Evolutionary conservation across 2,329 filamentous ascomycete species (phyloP), one percentile per base, ranked within the genome.

Genomic region (Rachicladosporium sp.): DNA sequence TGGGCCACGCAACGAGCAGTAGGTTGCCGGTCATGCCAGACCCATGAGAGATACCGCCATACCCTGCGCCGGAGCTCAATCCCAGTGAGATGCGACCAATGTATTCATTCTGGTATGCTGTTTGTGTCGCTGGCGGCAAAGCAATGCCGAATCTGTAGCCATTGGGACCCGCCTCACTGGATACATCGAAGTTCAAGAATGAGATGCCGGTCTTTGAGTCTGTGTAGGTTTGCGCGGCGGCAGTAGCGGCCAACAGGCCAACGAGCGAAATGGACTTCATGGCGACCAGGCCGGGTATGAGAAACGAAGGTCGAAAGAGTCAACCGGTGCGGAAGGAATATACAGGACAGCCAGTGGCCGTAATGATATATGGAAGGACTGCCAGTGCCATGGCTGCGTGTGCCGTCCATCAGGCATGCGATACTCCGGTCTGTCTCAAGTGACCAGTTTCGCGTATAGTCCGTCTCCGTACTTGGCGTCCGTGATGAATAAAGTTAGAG

Each of bases 11-110:
- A 44, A 76, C 60, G 9, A 80, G 59, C 37, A 80, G 67, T 3
- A 80, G 59, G 29, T 67, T 68, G 46, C 69, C 68, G 5, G 67
- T 70, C 76, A 80, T 80, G 35, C 63, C 61, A 3, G 70, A 68
- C 6, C 67, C 69, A 38, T 78, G 64, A 1, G 70, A 69, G n/a
- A 80, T 50, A 46, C 74, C 74, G 49, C 73, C 71, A 70, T 71
- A 79, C n/a, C 74, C 75, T 13, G 65, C 67, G 2, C 61, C 57
- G 9, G 39, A 29, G 2, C 65, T 63, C 3, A 63, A 45, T 1
- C 35, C 37, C 41, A 65, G 47, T 46, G 76, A 74, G 35, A 78
- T 59, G 36, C 73, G 66, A 31, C 75, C 76, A 41, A 79, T 72
- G 47, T 76, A 78, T 50, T 79, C 76, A 34, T 61, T 66, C 5